Percentiles rank a stretch among this genome's conserved stretches.
Conservation (phyloP, 1,139 yeast species). For the Debaryomycetaceae sp. region DNA sequence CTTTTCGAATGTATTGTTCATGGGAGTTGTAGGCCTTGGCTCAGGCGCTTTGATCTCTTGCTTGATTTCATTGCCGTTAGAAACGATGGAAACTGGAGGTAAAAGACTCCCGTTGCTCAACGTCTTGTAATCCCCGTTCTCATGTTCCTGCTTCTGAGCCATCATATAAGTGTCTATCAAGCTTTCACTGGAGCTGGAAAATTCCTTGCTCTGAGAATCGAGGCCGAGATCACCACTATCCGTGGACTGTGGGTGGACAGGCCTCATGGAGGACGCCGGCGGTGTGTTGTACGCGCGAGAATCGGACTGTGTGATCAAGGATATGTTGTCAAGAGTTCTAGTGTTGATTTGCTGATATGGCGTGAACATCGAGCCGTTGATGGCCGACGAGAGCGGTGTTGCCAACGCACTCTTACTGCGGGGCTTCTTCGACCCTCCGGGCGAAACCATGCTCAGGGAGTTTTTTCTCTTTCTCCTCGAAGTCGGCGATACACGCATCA, state of each 20-base stretch:
- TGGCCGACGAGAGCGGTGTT: slow-evolving; percentile 21
- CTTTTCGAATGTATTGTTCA: background rate
- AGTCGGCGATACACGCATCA: slow-evolving; percentile 44
- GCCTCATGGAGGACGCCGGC: slow-evolving; percentile 15
- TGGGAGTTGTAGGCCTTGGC: background rate
- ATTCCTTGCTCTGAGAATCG: background rate
- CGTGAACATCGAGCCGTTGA: slow-evolving; percentile 13
- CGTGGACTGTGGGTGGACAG: background rate
- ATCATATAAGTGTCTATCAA: background rate
- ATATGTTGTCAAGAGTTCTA: slow-evolving; percentile 36
- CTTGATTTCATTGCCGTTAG: slow-evolving; percentile 2
- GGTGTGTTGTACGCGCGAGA: slow-evolving; percentile 13
- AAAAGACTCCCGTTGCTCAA: slow-evolving; percentile 19
- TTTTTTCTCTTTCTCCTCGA: slow-evolving; percentile 13
- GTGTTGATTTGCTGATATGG: slow-evolving; percentile 26
- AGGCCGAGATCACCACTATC: background rate
- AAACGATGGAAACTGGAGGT: slow-evolving; percentile 27
- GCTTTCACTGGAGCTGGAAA: background rate
- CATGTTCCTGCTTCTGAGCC: background rate
- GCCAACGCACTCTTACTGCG: slow-evolving; percentile 11
- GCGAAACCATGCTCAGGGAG: slow-evolving; percentile 8
- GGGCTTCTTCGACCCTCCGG: slow-evolving; percentile 9
- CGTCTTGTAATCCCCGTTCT: background rate
- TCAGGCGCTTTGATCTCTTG: slow-evolving; percentile 1
- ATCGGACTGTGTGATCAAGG: slow-evolving; percentile 20